Evolutionary conservation across 805 yeast species (phyloP), one percentile per base, ranked within the genome.

Genomic region (Candida pseudoglaebosa): DNA sequence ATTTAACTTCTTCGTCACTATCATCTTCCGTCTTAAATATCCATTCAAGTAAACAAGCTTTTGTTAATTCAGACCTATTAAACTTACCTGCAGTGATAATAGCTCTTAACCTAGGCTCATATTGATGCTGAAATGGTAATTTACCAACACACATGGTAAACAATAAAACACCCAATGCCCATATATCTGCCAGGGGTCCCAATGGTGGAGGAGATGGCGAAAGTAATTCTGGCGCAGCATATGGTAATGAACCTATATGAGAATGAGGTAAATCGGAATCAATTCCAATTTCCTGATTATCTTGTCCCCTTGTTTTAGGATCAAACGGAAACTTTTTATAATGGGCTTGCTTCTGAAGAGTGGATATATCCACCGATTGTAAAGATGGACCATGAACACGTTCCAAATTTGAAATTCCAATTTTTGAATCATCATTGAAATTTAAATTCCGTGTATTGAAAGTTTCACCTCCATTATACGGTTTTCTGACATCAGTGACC

Each of bases 241-340:
- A 90, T 0, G 97, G 96, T 22, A 90, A 67, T 1, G 96, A 89
- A 0, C 98, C 98, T 35, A 87, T 84, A 48, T 82, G 83, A 16
- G 78, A 64, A 53, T 80, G 84, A 1, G 86, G 86, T 24, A 73
- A 55, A 22, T 65, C 66, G 7, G 71, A 54, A 37, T 68, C 71
- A 15, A 60, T 54, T 17, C 47, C 57, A 46, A 24, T 28, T 13
- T 38, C 29, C n/a, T 28, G 17, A 9, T 19, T 32, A 13, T 24
- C 28, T 13, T 30, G 22, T 12, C 18, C 18, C 26, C 32, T 37
- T 12, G 30, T 24, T 34, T 36, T 34, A 17, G 30, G 18, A 14
- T 40, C 24, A 19, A 19, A 24, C 7, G 24, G 13, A 34, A 34
- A 20, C 9, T 20, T 10, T n/a, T 22, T 29, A 9, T 20, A 17